These are phyloP conservation scores for Kalmusia sp. DNA, from an alignment of 2,329 filamentous ascomycete genomes.

Conservation along the genomic window DNA sequence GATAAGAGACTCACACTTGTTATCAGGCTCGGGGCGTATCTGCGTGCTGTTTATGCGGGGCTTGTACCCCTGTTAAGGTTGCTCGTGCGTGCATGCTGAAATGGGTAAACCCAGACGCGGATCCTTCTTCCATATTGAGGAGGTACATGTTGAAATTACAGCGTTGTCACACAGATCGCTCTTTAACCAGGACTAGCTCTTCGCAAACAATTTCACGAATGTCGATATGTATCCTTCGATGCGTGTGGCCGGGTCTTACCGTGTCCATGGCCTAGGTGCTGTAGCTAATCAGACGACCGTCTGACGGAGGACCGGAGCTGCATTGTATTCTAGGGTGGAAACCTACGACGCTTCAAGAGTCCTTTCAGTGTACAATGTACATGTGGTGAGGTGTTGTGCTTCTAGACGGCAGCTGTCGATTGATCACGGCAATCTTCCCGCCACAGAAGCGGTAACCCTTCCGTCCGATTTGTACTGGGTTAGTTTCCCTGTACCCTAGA, in stretches of 20 bases:
- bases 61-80: conserved; percentile 8
- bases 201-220: not conserved
- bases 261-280: too few species aligned
- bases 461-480: too few species aligned
- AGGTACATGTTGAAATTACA: conserved; percentile 10
- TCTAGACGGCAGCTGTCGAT: not conserved
- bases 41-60: conserved; percentile 16
- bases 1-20: conserved; percentile 8
- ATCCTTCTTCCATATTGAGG: conserved; percentile 15
- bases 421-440: not conserved
- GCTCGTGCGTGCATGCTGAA: conserved; percentile 10
- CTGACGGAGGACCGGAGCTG: not conserved
- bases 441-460: conserved; percentile 1
- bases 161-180: not conserved
- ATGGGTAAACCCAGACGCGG: conserved; percentile 11
- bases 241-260: too few species aligned
- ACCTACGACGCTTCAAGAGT: too few species aligned
- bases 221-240: too few species aligned
- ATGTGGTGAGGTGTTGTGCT: not conserved
- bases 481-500: too few species aligned
- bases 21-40: conserved; percentile 13
- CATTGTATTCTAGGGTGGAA: not conserved
- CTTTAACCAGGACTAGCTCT: not conserved
- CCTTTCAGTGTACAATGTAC: not conserved
- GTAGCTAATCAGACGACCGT: not conserved